These are phyloP conservation scores for Russula earlei DNA, from an alignment of 768 basidiomycete species.

Conservation along the genomic window DNA sequence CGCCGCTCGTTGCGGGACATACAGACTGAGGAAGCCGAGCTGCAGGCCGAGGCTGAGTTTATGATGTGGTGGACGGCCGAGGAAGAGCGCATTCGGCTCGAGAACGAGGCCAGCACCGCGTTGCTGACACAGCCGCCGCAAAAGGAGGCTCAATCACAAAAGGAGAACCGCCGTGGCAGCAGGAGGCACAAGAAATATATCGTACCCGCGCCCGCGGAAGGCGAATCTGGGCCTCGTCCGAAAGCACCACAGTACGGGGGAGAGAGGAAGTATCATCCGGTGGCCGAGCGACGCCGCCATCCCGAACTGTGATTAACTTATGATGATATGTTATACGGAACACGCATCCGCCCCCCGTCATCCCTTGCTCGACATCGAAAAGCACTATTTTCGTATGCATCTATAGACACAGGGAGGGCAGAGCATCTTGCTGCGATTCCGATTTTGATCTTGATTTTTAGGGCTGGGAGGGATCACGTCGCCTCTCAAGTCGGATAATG, in stretches of 20 bases:
- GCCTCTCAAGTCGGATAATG: constrained; percentile 25
- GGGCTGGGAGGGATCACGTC: no score
- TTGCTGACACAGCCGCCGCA: constrained; percentile 22
- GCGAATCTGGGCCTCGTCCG: neutral
- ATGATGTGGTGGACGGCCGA: constrained; percentile 85
- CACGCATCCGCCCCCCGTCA: no score
- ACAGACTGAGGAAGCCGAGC: constrained; percentile 70
- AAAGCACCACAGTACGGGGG: neutral
- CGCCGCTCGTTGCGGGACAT: constrained; percentile 70
- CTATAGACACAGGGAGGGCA: no score
- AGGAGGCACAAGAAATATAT: neutral
- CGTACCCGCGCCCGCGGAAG: neutral
- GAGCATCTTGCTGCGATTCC: no score
- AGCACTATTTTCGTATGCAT: no score
- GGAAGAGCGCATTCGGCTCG: constrained; percentile 56
- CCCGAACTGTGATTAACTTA: neutral
- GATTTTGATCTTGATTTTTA: no score
- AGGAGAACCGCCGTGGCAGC: neutral
- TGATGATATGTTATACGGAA: neutral
- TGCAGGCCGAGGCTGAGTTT: constrained; percentile 43
- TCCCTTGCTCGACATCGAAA: no score
- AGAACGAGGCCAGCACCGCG: constrained; percentile 27
- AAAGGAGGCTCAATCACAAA: neutral
- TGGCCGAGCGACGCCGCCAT: neutral
- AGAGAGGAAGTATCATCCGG: neutral